Percentiles rank a stretch among this genome's conserved stretches.
Conservation (phyloP, 2,329 filamentous ascomycete species). For the Venturia carpophila region DNA sequence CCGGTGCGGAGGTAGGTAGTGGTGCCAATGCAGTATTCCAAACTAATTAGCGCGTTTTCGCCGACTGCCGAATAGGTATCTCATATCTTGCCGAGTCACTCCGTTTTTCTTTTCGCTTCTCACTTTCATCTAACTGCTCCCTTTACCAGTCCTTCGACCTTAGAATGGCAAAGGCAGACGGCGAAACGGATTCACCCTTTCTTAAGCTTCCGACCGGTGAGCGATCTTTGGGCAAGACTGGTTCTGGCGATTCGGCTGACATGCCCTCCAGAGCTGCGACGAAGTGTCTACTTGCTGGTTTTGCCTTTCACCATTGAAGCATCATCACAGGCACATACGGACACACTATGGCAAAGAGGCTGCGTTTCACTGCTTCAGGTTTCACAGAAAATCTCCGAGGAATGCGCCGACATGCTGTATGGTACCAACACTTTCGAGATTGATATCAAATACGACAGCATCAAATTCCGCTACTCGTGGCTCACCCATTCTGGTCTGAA, state of each 20-base stretch:
- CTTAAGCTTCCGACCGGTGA: constrained; percentile 15
- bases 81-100: no score
- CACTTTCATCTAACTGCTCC: background rate
- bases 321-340: constrained; percentile 23
- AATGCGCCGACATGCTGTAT: constrained; percentile 40
- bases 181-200: background rate
- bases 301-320: constrained; percentile 34
- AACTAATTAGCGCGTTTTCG: background rate
- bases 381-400: constrained; percentile 37
- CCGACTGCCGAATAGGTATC: background rate
- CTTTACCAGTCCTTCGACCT: background rate
- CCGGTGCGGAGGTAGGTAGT: no score
- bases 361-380: constrained; percentile 34
- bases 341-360: constrained; percentile 36
- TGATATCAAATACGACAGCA: constrained; percentile 37
- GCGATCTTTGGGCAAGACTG: background rate
- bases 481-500: constrained; percentile 34
- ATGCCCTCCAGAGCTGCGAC: constrained; percentile 33
- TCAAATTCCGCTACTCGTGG: constrained; percentile 40
- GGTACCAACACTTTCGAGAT: constrained; percentile 40
- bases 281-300: constrained; percentile 35
- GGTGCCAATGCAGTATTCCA: background rate
- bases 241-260: background rate
- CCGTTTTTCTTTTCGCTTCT: background rate
- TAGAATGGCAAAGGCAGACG: background rate